Evolutionary conservation across 1,139 yeast genomes (phyloP).

Genomic region (Pichia sp.): DNA sequence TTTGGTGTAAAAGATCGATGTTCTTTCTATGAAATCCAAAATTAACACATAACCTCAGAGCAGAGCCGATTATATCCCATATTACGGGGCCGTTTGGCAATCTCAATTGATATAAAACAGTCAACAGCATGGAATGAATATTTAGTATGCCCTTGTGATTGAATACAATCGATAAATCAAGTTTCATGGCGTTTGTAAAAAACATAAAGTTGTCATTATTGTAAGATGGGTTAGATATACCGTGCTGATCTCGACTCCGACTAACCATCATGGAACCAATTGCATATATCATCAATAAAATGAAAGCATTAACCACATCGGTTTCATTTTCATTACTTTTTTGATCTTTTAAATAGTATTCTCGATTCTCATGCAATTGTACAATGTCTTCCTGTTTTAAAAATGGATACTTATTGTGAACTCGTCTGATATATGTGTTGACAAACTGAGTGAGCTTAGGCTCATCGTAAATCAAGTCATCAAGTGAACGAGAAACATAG

Average conservation of each 20-base stretch:
- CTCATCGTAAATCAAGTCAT: neutral
- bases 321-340: neutral
- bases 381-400: constrained; percentile 5
- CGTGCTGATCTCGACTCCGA: neutral
- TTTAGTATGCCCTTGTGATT: constrained; percentile 12
- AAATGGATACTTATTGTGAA: constrained; percentile 17
- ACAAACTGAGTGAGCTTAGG: neutral
- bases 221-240: constrained; percentile 2
- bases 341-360: neutral
- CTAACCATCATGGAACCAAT: constrained; percentile 14
- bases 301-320: constrained; percentile 9
- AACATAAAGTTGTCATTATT: constrained; percentile 13
- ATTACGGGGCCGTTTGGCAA: constrained; percentile 19
- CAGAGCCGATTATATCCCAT: constrained; percentile 21
- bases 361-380: constrained; percentile 10
- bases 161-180: constrained; percentile 12
- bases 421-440: neutral
- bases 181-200: constrained; percentile 13
- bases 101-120: constrained; percentile 17
- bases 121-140: constrained; percentile 14
- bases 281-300: constrained; percentile 16
- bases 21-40: constrained; percentile 20
- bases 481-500: neutral
- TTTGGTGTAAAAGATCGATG: constrained; percentile 11
- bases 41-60: constrained; percentile 18